These are phyloP conservation scores for Cucurbita argyrosperma DNA, from an alignment of 306 rosid genomes.

Conservation along the genomic window DNA sequence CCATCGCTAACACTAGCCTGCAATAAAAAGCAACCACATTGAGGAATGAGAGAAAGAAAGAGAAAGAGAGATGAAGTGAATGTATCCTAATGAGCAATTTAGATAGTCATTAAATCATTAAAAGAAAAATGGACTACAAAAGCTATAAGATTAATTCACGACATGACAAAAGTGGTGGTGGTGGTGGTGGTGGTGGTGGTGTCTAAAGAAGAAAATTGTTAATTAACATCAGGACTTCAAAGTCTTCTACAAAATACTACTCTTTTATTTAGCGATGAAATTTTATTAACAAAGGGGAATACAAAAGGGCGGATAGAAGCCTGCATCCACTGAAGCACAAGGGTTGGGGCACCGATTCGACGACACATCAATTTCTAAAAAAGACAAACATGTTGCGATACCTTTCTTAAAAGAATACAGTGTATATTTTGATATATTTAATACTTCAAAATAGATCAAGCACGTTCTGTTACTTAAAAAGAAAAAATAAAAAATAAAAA, in stretches of 20 bases:
- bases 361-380: not conserved
- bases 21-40: slow-evolving; percentile 19
- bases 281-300: not conserved
- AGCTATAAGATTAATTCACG: not conserved
- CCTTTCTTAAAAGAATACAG: no score
- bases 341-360: not conserved
- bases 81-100: not conserved
- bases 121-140: not conserved
- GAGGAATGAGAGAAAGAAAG: not conserved
- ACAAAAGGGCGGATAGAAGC: not conserved
- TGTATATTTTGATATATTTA: no score
- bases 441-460: not conserved
- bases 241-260: not conserved
- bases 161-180: not conserved
- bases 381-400: not conserved
- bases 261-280: not conserved
- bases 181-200: not conserved
- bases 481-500: not conserved
- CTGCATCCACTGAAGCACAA: not conserved
- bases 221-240: not conserved
- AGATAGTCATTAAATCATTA: not conserved
- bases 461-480: not conserved
- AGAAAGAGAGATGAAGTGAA: not conserved
- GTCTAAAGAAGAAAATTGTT: not conserved
- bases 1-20: slow-evolving; percentile 86